Base-by-base conservation (phyloP, 2,329 filamentous ascomycete genomes). In the Aspergillus sergii region DNA sequence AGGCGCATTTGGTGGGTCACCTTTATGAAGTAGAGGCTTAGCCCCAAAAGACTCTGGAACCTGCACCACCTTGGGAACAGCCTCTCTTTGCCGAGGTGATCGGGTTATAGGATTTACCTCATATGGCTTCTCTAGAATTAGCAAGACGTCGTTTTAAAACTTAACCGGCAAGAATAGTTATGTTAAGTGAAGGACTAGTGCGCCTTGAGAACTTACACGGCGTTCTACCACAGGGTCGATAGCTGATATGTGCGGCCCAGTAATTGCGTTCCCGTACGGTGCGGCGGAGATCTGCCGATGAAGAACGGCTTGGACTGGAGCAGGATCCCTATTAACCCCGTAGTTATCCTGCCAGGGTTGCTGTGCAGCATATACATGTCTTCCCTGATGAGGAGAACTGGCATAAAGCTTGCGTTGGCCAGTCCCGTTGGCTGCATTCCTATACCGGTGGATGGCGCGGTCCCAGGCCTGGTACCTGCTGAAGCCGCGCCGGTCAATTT, bases 391-490 rank as follows among this genome's bases (percentile, higher is more conserved):
- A 46, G 65, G 53, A 2, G 58, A 55, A 3, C 43, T 54, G 55
- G 61, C 57, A 48, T 58, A 53, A 46, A 63, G 46, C 19, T 56
- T 67, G 5, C 55, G 62, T 48, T 68, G 65, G 54, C 66, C 61
- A 59, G 65, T 60, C n/a, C 36, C 62, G 50, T 68, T 68, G 34
- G 64, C 67, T 57, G 68, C 68, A 43, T 76, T 74, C 58, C 76
- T 77, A 66, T 79, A 80, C 57, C 76, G 73, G 65, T 76, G 75
- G 64, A 78, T 72, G 26, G 80, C 80, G 63, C 79, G 78, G 61
- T 82, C 78, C 80, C 80, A 82, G 53, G 80, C 79, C 68, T 80
- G 76, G 64, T 81, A 82, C 67, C 80, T 77, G 69, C 76, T 81
- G 60, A 80, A 82, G 39, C 80, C 80, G 59, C 80, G 77, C 56